Conservation (phyloP, 768 basidiomycete species). For the Lactifluus hygrophoroides region DNA sequence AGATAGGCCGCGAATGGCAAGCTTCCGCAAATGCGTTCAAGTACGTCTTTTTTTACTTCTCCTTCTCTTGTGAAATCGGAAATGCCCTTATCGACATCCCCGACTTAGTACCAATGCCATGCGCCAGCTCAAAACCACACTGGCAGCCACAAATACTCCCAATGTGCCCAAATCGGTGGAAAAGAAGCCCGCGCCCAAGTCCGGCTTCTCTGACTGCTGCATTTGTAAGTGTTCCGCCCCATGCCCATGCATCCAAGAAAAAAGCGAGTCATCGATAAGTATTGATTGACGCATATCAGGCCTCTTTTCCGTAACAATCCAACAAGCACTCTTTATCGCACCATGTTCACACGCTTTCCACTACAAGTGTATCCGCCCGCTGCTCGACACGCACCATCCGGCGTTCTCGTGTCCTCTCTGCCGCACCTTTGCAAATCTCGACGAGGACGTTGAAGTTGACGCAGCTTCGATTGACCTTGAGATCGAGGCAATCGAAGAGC, state of each 20-base stretch:
- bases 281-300: slow-evolving; percentile 27
- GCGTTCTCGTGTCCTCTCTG: slow-evolving; percentile 95
- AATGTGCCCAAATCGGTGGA: slow-evolving; percentile 16
- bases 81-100: background rate
- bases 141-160: slow-evolving; percentile 36
- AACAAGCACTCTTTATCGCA: slow-evolving; percentile 94
- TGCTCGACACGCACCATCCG: slow-evolving; percentile 82
- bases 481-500: background rate
- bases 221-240: slow-evolving; percentile 56
- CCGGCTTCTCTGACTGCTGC: slow-evolving; percentile 74
- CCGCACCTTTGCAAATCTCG: slow-evolving; percentile 88
- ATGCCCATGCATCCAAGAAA: slow-evolving; percentile 11
- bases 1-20: slow-evolving; percentile 90
- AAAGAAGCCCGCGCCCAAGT: slow-evolving; percentile 26
- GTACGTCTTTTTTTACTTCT: slow-evolving; percentile 29
- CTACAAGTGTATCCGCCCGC: slow-evolving; percentile 93
- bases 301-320: slow-evolving; percentile 83
- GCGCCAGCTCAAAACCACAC: slow-evolving; percentile 72
- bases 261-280: background rate
- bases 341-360: slow-evolving; percentile 96
- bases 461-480: slow-evolving; percentile 8
- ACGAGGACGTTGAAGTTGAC: slow-evolving; percentile 87
- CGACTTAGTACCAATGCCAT: slow-evolving; percentile 55
- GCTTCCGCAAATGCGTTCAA: slow-evolving; percentile 88
- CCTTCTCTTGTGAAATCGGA: slow-evolving; percentile 7